A percentile compares a stretch with the other conserved stretches of the same genome.
Evolutionary conservation across 331 rosid genomes (phyloP).

Genomic region (Quercus tomentella): DNA sequence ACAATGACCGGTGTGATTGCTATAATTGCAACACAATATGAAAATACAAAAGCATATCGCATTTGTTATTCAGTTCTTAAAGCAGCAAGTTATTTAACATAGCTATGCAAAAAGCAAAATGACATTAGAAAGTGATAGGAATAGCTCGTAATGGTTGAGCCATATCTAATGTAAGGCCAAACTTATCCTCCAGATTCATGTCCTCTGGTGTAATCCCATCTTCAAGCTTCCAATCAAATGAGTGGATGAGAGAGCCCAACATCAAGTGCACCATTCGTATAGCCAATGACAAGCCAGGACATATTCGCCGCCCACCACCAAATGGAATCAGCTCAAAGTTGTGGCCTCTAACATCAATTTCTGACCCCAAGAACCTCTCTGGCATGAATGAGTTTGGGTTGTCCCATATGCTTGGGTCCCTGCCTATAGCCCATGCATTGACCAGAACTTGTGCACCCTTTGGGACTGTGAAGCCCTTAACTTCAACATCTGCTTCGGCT

Average conservation of each 20-base stretch:
- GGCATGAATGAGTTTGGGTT: slow-evolving; percentile 38
- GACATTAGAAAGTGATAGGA: slow-evolving; percentile 3
- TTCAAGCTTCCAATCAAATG: slow-evolving; percentile 44
- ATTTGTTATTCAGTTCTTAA: too few relatives aligned
- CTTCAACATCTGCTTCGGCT: slow-evolving; percentile 16
- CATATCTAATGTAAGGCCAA: slow-evolving; percentile 38
- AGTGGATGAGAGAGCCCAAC: slow-evolving; percentile 39
- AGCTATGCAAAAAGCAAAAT: too few relatives aligned
- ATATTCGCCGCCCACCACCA: slow-evolving; percentile 33
- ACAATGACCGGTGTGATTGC: too few relatives aligned
- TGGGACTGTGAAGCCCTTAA: slow-evolving; percentile 25
- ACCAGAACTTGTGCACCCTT: slow-evolving; percentile 21
- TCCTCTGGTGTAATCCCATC: slow-evolving; percentile 24
- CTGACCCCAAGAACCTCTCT: slow-evolving; percentile 46
- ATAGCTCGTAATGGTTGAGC: slow-evolving; percentile 27
- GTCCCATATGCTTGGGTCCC: slow-evolving; percentile 36
- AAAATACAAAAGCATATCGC: too few relatives aligned
- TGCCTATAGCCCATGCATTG: not conserved
- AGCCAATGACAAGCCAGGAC: slow-evolving; percentile 36
- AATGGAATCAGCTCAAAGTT: slow-evolving; percentile 37
- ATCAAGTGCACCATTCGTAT: slow-evolving; percentile 32
- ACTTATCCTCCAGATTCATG: slow-evolving; percentile 42
- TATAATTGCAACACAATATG: too few relatives aligned
- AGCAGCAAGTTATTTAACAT: too few relatives aligned
- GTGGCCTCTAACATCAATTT: slow-evolving; percentile 29